Conservation (phyloP, 441 rosid genomes). For the Croton setiger region DNA sequence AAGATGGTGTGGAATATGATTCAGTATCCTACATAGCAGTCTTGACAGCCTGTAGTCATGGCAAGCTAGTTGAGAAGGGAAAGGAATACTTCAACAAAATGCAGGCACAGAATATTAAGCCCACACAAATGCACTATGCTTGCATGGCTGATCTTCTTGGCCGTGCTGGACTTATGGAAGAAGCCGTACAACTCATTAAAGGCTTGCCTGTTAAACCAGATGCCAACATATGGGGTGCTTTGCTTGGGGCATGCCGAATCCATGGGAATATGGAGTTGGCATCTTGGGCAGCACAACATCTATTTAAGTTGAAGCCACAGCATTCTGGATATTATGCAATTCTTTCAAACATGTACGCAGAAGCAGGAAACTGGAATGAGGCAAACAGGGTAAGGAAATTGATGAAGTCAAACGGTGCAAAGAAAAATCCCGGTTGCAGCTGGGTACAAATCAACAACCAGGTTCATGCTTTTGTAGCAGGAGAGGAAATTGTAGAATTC, state of each 20-base stretch:
- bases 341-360: slow-evolving; percentile 73
- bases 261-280: slow-evolving; percentile 63
- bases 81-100: slow-evolving; percentile 60
- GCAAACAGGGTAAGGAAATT: slow-evolving; percentile 61
- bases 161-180: slow-evolving; percentile 68
- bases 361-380: slow-evolving; percentile 79
- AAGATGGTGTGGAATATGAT: slow-evolving; percentile 46
- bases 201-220: slow-evolving; percentile 64
- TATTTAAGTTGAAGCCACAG: slow-evolving; percentile 62
- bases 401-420: slow-evolving; percentile 72
- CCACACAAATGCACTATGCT: slow-evolving; percentile 72
- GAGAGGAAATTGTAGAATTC: slow-evolving; percentile 42
- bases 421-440: slow-evolving; percentile 87
- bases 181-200: slow-evolving; percentile 61
- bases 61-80: slow-evolving; percentile 73
- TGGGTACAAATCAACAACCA: slow-evolving; percentile 61
- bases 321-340: slow-evolving; percentile 83
- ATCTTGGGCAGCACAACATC: slow-evolving; percentile 65
- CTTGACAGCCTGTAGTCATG: slow-evolving; percentile 85
- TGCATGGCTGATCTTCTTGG: slow-evolving; percentile 89
- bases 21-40: slow-evolving; percentile 64
- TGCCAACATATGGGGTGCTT: slow-evolving; percentile 80
- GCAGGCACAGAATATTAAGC: slow-evolving; percentile 47
- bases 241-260: slow-evolving; percentile 75
- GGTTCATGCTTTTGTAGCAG: slow-evolving; percentile 63